phyloP scores from a whole-genome alignment of 2,329 filamentous ascomycete species.

The Apiospora phragmitis region DNA sequence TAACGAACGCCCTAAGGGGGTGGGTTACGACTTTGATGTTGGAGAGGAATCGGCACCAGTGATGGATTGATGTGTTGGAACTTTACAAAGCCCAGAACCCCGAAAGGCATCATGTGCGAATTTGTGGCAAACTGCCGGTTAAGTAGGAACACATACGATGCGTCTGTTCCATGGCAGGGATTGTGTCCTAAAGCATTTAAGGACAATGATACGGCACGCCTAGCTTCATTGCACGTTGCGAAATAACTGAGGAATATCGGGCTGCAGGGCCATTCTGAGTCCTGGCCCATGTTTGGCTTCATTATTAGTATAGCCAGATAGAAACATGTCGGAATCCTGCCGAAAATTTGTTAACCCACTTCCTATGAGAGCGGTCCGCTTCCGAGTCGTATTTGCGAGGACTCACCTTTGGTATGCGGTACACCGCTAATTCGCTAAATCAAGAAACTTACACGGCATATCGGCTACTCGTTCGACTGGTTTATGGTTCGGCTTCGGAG shows the following conservation, averaged over 20 bases:
- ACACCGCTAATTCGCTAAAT: neutral
- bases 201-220: neutral
- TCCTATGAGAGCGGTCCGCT: neutral
- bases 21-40: slow-evolving; percentile 22
- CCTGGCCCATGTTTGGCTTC: neutral
- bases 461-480: neutral
- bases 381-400: neutral
- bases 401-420: neutral
- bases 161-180: neutral
- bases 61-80: neutral
- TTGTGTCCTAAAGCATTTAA: neutral
- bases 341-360: neutral
- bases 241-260: neutral
- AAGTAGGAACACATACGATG: neutral
- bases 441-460: neutral
- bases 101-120: neutral
- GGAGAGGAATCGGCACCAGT: neutral
- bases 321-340: neutral
- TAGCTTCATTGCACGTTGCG: neutral
- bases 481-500: neutral
- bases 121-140: neutral
- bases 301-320: neutral
- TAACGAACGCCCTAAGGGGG: slow-evolving; percentile 40
- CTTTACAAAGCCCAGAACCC: neutral
- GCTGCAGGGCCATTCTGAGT: neutral